Evolutionary conservation across 225 moss, liverwort and hornwort species (phyloP).

Genomic region (Asterella californica): DNA sequence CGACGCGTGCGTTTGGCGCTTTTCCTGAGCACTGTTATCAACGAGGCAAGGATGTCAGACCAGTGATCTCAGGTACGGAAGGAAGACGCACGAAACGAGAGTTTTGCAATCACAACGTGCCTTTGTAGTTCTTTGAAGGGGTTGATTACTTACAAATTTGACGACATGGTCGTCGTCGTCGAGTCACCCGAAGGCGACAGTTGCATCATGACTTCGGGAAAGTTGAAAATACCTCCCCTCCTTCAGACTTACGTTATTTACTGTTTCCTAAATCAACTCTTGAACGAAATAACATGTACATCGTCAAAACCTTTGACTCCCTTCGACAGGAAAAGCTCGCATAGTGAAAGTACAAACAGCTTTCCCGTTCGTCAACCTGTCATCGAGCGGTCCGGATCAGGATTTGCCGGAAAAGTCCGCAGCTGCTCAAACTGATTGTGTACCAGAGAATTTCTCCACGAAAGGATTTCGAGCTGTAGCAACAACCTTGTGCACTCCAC

Average conservation of each 20-base stretch:
- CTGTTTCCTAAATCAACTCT: background rate
- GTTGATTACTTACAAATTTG: conserved; percentile 16
- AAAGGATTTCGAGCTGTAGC: conserved; percentile 9
- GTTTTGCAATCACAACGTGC: too few species aligned
- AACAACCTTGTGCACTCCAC: background rate
- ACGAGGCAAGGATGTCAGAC: background rate
- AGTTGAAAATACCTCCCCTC: background rate
- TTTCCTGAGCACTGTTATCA: conserved; percentile 20
- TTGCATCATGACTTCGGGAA: conserved; percentile 4
- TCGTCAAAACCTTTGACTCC: background rate
- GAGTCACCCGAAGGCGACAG: conserved; percentile 3
- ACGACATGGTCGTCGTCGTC: background rate
- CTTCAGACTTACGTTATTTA: background rate
- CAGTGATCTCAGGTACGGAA: background rate
- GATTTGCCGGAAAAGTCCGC: background rate
- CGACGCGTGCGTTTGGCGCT: conserved; percentile 23
- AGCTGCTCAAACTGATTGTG: background rate
- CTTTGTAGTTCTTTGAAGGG: background rate
- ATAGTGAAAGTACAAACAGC: background rate
- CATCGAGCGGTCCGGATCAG: background rate
- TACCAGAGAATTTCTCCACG: background rate
- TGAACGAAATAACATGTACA: background rate
- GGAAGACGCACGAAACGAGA: background rate
- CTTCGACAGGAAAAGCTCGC: background rate
- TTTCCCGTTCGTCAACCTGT: background rate